phyloP scores from a whole-genome alignment of 192 early-diverging fungal species.

The Kappamyces sp. region DNA sequence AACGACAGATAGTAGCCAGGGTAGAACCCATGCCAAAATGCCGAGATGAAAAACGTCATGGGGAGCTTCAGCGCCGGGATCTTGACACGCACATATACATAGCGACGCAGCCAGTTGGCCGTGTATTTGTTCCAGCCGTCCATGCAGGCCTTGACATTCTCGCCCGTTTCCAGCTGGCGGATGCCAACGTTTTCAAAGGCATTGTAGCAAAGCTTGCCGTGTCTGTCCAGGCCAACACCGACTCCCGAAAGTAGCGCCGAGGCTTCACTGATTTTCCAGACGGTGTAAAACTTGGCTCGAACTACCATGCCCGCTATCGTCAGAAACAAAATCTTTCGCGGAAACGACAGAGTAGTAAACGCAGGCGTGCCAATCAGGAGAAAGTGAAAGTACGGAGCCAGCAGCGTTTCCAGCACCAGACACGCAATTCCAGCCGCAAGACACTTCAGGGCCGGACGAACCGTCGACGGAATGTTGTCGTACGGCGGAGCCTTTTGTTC shows the following conservation, averaged over 20 bases:
- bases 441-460: constrained; percentile 20
- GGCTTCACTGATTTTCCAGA: constrained; percentile 87
- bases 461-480: constrained; percentile 33
- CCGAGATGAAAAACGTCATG: constrained; percentile 73
- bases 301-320: constrained; percentile 54
- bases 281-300: constrained; percentile 79
- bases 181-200: constrained; percentile 75
- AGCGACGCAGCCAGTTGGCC: constrained; percentile 79
- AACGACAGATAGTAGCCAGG: constrained; percentile 55
- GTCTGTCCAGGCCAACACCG: constrained; percentile 64
- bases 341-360: constrained; percentile 7
- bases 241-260: constrained; percentile 77
- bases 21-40: constrained; percentile 92
- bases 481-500: constrained; percentile 28
- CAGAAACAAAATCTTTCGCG: constrained; percentile 40
- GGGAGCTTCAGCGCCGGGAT: constrained; percentile 46
- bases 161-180: constrained; percentile 56
- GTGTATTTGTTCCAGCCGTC: constrained; percentile 92
- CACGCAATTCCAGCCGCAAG: constrained; percentile 14
- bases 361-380: neutral
- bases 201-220: constrained; percentile 60
- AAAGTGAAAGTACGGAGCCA: constrained; percentile 8
- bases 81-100: constrained; percentile 65
- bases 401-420: constrained; percentile 9
- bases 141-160: constrained; percentile 66